Conservation (phyloP, 441 rosid genomes). For the Populus hybrid region DNA sequence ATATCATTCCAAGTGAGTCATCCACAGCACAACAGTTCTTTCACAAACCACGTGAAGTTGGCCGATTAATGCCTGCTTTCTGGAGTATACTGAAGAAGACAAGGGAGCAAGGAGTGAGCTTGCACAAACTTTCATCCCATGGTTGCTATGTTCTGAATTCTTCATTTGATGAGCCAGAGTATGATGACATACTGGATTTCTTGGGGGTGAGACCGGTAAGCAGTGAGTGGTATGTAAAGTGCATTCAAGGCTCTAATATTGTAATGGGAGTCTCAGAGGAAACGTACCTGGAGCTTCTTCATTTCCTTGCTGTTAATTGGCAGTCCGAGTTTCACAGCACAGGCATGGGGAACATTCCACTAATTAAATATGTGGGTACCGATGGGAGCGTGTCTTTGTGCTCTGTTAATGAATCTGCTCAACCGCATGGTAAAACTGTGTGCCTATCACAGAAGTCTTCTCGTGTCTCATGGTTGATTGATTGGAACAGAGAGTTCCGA, state of each 20-base stretch:
- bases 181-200: conserved; percentile 42
- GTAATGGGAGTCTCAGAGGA: conserved; percentile 43
- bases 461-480: conserved; percentile 41
- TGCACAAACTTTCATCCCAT: conserved; percentile 57
- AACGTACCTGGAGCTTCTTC: conserved; percentile 45
- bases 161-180: conserved; percentile 38
- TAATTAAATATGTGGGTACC: conserved; percentile 41
- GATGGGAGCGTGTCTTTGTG: conserved; percentile 35
- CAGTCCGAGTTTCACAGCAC: conserved; percentile 30
- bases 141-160: conserved; percentile 43
- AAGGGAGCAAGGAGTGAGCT: conserved; percentile 38
- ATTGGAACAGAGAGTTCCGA: conserved; percentile 43
- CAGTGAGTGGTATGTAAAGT: conserved; percentile 57
- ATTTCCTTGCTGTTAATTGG: conserved; percentile 54
- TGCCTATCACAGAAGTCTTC: conserved; percentile 17
- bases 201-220: conserved; percentile 45
- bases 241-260: conserved; percentile 52
- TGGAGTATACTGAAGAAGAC: conserved; percentile 57
- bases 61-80: conserved; percentile 54
- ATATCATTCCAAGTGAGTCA: conserved; percentile 57
- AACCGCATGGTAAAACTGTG: background rate
- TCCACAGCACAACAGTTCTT: conserved; percentile 51
- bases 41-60: conserved; percentile 50
- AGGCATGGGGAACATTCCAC: conserved; percentile 33
- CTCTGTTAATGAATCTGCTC: conserved; percentile 24